Conservation (phyloP, 2,329 filamentous ascomycete species). For the Ceratocystis harringtonii region DNA sequence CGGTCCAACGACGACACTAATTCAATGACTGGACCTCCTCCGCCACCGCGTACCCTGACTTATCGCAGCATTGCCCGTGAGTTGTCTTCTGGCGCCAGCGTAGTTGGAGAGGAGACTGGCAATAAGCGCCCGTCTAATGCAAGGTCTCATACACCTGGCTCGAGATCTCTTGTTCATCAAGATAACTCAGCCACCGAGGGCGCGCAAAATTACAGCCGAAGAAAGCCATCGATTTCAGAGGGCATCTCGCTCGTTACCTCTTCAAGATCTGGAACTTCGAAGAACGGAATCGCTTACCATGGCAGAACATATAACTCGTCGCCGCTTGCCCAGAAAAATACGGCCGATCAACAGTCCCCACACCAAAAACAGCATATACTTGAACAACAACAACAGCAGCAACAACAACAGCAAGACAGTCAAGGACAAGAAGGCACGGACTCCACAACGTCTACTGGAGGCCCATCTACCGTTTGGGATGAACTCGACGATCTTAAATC, state of each 20-base stretch:
- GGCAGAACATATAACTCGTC: slow-evolving; percentile 42
- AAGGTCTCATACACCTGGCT: slow-evolving; percentile 26
- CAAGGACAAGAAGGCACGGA: slow-evolving; percentile 54
- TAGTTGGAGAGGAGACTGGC: slow-evolving; percentile 23
- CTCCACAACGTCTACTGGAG: slow-evolving; percentile 75
- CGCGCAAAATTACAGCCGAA: slow-evolving; percentile 18
- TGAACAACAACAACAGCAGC: slow-evolving; percentile 19
- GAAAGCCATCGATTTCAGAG: slow-evolving; percentile 35
- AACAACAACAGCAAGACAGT: slow-evolving; percentile 23
- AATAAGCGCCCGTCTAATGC: slow-evolving; percentile 3
- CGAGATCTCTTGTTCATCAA: slow-evolving; percentile 34
- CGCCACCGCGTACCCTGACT: slow-evolving; percentile 26
- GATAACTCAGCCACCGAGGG: slow-evolving; percentile 27
- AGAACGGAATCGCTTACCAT: slow-evolving; percentile 27
- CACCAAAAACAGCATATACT: slow-evolving; percentile 21
- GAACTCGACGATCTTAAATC: slow-evolving; percentile 92
- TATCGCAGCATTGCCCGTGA: slow-evolving; percentile 32
- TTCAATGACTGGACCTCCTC: slow-evolving; percentile 26
- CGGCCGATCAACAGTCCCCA: slow-evolving; percentile 20
- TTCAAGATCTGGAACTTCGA: slow-evolving; percentile 32
- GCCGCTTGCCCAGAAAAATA: slow-evolving; percentile 37
- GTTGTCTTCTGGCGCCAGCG: slow-evolving; percentile 11
- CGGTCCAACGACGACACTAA: slow-evolving; percentile 31
- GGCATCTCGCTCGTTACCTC: slow-evolving; percentile 26
- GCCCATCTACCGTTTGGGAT: slow-evolving; percentile 91